These are phyloP conservation scores for Cyberlindnera bimundalis DNA, from an alignment of 805 yeast genomes.

Conservation along the genomic window DNA sequence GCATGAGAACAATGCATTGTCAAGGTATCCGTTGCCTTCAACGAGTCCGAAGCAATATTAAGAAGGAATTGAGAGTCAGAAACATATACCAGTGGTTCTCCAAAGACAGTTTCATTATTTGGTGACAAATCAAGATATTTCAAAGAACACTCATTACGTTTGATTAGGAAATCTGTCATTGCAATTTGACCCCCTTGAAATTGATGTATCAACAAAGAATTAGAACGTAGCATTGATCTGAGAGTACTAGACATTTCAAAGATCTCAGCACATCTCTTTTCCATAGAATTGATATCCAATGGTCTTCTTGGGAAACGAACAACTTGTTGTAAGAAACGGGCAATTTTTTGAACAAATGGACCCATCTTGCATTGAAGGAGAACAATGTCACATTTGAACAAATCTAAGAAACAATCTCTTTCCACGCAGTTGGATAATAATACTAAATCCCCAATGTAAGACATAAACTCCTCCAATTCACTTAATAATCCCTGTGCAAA, in stretches of 20 bases:
- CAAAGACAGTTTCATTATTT: neutral
- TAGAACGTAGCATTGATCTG: constrained; percentile 7
- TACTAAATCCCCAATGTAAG: constrained; percentile 2
- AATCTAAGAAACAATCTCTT: constrained; percentile 7
- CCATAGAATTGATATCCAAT: neutral
- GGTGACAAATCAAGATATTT: constrained; percentile 1
- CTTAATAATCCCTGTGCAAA: neutral
- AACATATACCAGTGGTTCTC: neutral
- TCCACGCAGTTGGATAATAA: constrained; percentile 8
- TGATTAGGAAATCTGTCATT: constrained; percentile 7
- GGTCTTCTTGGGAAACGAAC: neutral
- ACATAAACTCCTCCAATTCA: neutral
- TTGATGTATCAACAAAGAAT: constrained; percentile 3
- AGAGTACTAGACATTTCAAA: constrained; percentile 1
- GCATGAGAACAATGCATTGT: constrained; percentile 5
- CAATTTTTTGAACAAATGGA: neutral
- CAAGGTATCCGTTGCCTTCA: constrained; percentile 5
- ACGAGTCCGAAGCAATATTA: constrained; percentile 5
- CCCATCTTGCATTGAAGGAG: constrained; percentile 7
- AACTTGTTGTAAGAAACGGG: neutral
- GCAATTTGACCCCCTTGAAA: constrained; percentile 1
- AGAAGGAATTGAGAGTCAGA: constrained; percentile 7
- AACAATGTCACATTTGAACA: constrained; percentile 8
- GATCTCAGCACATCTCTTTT: neutral
- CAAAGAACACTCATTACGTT: constrained; percentile 10